Evolutionary conservation across 176 grass and related monocot species (phyloP).

Genomic region (Zea mays): DNA sequence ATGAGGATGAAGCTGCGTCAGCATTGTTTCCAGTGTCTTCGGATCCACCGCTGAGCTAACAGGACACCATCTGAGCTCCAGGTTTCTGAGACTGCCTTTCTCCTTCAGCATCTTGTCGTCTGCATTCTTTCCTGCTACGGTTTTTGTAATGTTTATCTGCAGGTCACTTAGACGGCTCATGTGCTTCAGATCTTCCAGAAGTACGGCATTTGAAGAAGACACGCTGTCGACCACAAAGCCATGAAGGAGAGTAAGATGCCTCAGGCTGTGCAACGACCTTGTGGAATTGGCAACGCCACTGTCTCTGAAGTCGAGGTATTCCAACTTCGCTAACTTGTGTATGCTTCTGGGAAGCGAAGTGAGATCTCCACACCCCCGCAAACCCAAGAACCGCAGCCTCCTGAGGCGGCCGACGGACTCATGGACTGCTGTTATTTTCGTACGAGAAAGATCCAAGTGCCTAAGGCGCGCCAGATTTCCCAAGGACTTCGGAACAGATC

Average conservation of each 20-base stretch:
- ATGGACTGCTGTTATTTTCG: slow-evolving; percentile 30
- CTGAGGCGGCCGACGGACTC: slow-evolving; percentile 24
- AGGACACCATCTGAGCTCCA: slow-evolving; percentile 21
- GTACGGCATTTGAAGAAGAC: slow-evolving; percentile 11
- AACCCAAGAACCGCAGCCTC: slow-evolving; percentile 43
- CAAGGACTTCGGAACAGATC: slow-evolving; percentile 30
- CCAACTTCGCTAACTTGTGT: slow-evolving; percentile 30
- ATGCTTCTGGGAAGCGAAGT: slow-evolving; percentile 25
- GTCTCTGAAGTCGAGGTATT: slow-evolving; percentile 38
- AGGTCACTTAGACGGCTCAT: slow-evolving; percentile 24
- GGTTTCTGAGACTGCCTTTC: slow-evolving; percentile 28
- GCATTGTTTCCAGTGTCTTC: neutral
- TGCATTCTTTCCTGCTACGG: neutral
- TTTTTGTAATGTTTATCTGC: slow-evolving; percentile 4
- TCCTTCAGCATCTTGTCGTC: neutral
- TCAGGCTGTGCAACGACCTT: slow-evolving; percentile 14
- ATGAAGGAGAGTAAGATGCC: slow-evolving; percentile 23
- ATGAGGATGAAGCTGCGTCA: slow-evolving; percentile 27
- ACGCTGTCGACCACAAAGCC: slow-evolving; percentile 31
- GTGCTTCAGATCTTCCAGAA: slow-evolving; percentile 35
- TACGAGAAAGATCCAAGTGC: slow-evolving; percentile 38
- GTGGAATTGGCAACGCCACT: slow-evolving; percentile 4
- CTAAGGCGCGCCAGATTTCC: slow-evolving; percentile 41
- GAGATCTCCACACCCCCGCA: slow-evolving; percentile 23
- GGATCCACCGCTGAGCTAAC: too few species aligned